Evolutionary conservation across 2,329 filamentous ascomycete genomes (phyloP), one percentile per base, ranked within the genome.

Genomic region (Chrysoporthe austroafricana): DNA sequence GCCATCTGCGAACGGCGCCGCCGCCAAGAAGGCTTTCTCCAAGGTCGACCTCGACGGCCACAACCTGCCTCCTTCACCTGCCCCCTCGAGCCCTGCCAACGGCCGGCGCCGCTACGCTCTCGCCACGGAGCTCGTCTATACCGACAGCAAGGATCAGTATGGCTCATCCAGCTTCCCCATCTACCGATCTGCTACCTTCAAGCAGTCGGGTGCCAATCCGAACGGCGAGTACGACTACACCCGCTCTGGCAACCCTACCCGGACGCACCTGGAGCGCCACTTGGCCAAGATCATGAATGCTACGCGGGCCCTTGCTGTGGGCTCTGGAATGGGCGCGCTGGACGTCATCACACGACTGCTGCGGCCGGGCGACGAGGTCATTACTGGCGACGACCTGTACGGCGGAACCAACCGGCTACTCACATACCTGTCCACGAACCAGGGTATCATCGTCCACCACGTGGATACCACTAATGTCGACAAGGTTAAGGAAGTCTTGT

Each of bases 211-310:
- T 21, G 91, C 91, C 70, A 85, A 81, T 58, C 93, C 92, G 69
- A 93, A 93, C 69, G 91, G 88, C 76, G 94, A 98, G 80, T 99
- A 98, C 80, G 96, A 99, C 83, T 99, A 99, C 83, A 98, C 96
- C 69, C 92, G 96, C 70, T 98, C 94, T 46, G 96, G 96, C 66
- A 99, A 99, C 78, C 96, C 96, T 21, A 99, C 96, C 68, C 89
- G 96, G 72, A 97, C 95, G 44, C 96, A 99, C 76, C 88, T 99
- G 71, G 96, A 99, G 83, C 90, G 95, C 68, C 96, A 99, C 80
- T 85, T 99, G 74, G 96, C 96, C 76, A 99, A 99, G 87, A 97
- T 99, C 78, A 99, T 99, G 96, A 94, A 93, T 74, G 96, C 96
- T 58, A 89, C 90, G 74, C 91, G 96, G 66, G 93, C 93, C 11